phyloP scores from a whole-genome alignment of 2,329 filamentous ascomycete genomes.

The Lecanicillium sp. region DNA sequence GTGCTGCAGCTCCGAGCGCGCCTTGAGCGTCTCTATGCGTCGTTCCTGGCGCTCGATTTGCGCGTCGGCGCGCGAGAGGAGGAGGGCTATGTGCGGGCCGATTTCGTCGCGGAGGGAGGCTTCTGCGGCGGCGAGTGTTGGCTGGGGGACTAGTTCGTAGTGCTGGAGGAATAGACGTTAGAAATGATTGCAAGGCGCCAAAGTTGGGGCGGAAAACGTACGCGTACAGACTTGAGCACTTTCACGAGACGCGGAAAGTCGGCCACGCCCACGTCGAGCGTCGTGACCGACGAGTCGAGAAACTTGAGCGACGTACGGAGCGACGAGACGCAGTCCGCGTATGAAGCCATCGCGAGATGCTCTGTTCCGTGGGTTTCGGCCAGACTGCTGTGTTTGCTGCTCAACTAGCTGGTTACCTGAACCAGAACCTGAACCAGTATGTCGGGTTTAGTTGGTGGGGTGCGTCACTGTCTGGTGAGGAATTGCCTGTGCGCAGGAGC shows the following conservation, averaged over 20 bases:
- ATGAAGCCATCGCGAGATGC: slow-evolving; percentile 21
- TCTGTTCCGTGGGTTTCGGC: slow-evolving; percentile 8
- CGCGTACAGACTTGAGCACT: slow-evolving; percentile 51
- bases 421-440: no score
- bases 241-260: slow-evolving; percentile 49
- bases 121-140: slow-evolving; percentile 74
- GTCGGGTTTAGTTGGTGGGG: no score
- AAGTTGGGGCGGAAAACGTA: slow-evolving; percentile 24
- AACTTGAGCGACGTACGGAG: slow-evolving; percentile 52
- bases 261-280: slow-evolving; percentile 46
- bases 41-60: slow-evolving; percentile 77
- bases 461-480: no score
- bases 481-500: neutral
- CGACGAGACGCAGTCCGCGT: slow-evolving; percentile 52
- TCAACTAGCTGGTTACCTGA: no score
- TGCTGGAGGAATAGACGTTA: slow-evolving; percentile 45
- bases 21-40: slow-evolving; percentile 75
- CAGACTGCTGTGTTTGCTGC: slow-evolving; percentile 2
- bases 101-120: slow-evolving; percentile 81
- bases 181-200: neutral
- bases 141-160: slow-evolving; percentile 86
- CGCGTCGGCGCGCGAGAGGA: slow-evolving; percentile 74
- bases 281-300: slow-evolving; percentile 52
- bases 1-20: slow-evolving; percentile 75
- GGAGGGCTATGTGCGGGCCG: slow-evolving; percentile 71